Percentiles rank a stretch among this genome's conserved stretches.
phyloP scores from a whole-genome alignment of 2,329 filamentous ascomycete genomes.

The Coniella lustricola region DNA sequence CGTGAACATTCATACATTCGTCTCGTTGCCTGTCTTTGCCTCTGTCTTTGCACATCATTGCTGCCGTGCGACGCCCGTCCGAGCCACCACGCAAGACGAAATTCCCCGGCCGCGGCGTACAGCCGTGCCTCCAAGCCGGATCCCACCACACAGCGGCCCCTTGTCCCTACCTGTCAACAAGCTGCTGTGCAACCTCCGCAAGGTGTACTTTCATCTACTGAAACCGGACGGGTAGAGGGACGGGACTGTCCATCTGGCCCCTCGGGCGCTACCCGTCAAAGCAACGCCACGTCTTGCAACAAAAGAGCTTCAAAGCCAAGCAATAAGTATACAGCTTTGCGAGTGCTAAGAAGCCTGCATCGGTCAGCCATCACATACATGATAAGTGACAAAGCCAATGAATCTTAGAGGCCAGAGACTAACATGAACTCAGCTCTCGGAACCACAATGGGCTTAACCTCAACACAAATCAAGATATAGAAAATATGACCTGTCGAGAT shows the following conservation, averaged over 20 bases:
- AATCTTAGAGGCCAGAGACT: not conserved
- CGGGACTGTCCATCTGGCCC: constrained; percentile 5
- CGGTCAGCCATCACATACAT: too few relatives aligned
- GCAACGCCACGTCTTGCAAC: constrained; percentile 6
- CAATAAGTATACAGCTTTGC: too few relatives aligned
- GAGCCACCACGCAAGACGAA: constrained; percentile 22
- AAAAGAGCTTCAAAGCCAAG: too few relatives aligned
- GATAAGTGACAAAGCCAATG: not conserved
- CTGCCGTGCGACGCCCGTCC: constrained; percentile 25
- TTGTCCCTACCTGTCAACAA: constrained; percentile 25
- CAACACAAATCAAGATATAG: not conserved
- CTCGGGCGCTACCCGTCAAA: constrained; percentile 9
- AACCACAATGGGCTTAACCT: not conserved
- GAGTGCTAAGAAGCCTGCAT: too few relatives aligned
- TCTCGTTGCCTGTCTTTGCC: constrained; percentile 23
- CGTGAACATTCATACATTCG: constrained; percentile 16
- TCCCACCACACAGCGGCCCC: constrained; percentile 19
- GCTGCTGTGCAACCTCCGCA: constrained; percentile 25
- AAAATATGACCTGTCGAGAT: constrained; percentile 12
- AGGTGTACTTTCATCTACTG: constrained; percentile 25
- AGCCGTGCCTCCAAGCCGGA: constrained; percentile 24
- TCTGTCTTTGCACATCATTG: constrained; percentile 24
- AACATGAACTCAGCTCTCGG: not conserved
- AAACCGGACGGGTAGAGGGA: constrained; percentile 21
- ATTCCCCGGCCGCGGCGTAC: constrained; percentile 29